Conservation (phyloP, 164 flowering plant species). For the Akebia trifoliata region DNA sequence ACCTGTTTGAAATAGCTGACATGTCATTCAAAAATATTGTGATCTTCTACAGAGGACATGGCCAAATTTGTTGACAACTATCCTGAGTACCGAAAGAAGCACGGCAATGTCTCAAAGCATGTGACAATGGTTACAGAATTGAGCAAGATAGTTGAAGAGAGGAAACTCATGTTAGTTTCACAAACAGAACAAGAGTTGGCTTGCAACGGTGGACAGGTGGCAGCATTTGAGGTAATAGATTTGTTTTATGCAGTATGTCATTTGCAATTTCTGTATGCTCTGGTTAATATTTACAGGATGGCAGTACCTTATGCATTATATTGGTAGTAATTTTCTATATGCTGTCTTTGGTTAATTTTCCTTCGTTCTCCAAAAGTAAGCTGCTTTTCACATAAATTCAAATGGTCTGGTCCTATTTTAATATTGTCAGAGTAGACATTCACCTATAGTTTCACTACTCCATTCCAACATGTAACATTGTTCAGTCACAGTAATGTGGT, state of each 20-base stretch:
- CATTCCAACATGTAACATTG: no score
- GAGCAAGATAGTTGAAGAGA: constrained; percentile 92
- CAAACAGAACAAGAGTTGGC: constrained; percentile 97
- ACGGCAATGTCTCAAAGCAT: constrained; percentile 96
- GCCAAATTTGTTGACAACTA: constrained; percentile 97
- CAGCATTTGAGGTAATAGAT: constrained; percentile 80
- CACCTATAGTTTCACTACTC: no score
- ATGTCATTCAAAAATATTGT: constrained; percentile 7
- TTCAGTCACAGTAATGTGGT: no score
- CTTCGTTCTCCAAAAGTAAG: no score
- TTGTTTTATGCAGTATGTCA: neutral
- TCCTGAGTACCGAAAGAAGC: constrained; percentile 96
- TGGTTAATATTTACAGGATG: neutral
- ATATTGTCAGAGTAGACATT: no score
- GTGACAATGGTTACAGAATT: constrained; percentile 92
- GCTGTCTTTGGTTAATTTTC: no score
- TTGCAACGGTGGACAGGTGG: constrained; percentile 93
- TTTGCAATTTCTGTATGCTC: no score
- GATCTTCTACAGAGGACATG: constrained; percentile 77
- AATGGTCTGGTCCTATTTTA: no score
- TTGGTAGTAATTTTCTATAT: no score
- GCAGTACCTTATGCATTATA: no score
- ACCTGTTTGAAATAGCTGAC: constrained; percentile 3
- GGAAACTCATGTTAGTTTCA: constrained; percentile 91
- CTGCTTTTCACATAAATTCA: no score